phyloP scores from a whole-genome alignment of 2,329 filamentous ascomycete species.

The Botryosphaeria agaves region DNA sequence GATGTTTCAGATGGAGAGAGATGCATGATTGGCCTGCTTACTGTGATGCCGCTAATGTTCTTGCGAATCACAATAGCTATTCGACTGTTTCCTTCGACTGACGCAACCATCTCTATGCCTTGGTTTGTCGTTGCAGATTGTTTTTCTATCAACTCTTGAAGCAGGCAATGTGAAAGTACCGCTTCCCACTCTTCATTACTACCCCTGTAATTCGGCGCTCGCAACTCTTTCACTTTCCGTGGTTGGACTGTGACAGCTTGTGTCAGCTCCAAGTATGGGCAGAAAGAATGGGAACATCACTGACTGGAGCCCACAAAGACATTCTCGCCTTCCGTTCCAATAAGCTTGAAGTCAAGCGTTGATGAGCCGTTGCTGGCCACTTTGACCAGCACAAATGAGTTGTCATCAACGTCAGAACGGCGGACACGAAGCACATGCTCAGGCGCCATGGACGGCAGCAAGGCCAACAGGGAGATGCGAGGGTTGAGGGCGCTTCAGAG shows the following conservation, averaged over 20 bases:
- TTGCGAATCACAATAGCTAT: conserved; percentile 49
- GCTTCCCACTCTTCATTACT: conserved; percentile 48
- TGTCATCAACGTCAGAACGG: conserved; percentile 24
- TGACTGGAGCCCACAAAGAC: conserved; percentile 39
- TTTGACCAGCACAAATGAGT: conserved; percentile 43
- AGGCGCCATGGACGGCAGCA: conserved; percentile 6
- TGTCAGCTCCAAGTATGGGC: not conserved
- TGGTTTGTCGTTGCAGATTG: conserved; percentile 29
- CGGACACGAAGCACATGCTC: conserved; percentile 38
- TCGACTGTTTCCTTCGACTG: conserved; percentile 31
- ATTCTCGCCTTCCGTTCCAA: conserved; percentile 49
- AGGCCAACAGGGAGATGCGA: too few relatives aligned
- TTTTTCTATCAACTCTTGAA: conserved; percentile 22
- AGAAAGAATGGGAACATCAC: not conserved
- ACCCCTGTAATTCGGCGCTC: conserved; percentile 35
- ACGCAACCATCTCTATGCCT: conserved; percentile 41
- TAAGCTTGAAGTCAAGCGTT: conserved; percentile 47
- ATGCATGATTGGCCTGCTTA: conserved; percentile 24
- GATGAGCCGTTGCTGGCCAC: conserved; percentile 32
- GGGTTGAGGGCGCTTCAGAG: too few relatives aligned
- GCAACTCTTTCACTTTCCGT: conserved; percentile 34
- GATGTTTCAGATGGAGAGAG: conserved; percentile 4
- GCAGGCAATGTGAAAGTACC: conserved; percentile 40
- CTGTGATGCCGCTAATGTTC: conserved; percentile 26
- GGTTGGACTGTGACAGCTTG: conserved; percentile 37